Evolutionary conservation across 2,329 filamentous ascomycete species (phyloP), one percentile per base, ranked within the genome.

Genomic region (Ophiocordyceps polyrhachis-furcata): DNA sequence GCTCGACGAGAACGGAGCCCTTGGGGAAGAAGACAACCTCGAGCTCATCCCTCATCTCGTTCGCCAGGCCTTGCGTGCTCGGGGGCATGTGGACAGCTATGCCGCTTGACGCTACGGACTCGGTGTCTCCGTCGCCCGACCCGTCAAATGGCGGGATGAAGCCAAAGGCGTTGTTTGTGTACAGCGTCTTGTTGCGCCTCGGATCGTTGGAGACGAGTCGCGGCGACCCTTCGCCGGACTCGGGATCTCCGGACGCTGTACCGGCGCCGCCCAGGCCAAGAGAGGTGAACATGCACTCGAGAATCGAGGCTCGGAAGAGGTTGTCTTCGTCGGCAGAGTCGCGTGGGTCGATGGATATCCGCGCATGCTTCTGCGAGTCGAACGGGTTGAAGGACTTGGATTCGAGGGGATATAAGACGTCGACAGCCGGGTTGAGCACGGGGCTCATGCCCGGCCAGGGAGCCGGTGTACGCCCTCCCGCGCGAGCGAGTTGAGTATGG

Each of bases 1-100:
- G 88, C 56, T 98, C 91, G 0, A 98, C 88, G 15, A 98, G 71
- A 1, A 98, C 83, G 2, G 91, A 89, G 2, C 84, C 88, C 59
- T 96, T 85, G 0, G 88, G 89, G 51, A 98, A 98, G 64, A 84
- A 96, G 6, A 98, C 91, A 51, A 98, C 95, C 57, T 98, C 91
- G 3, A 96, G 76, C 44, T 98, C 91, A 49, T 93, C 81, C 50
- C 81, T 82, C 63, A 96, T 74, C 49, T 96, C 89, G 47, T 86
- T 78, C 4, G 77, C 74, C 5, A 89, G 64, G 4, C 69, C 63
- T 45, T 85, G 70, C 0, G 79, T 72, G 51, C 79, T 84, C 0
- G 78, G 76, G 0, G 76, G 73, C 4, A 73, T 71, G 31, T 66
- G 63, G 40, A 76, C 69, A 4, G 76, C 76, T 42, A 79, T 67